Evolutionary conservation across 2,329 filamentous ascomycete genomes (phyloP), one percentile per base, ranked within the genome.

Genomic region (Phyllosticta capitalensis): DNA sequence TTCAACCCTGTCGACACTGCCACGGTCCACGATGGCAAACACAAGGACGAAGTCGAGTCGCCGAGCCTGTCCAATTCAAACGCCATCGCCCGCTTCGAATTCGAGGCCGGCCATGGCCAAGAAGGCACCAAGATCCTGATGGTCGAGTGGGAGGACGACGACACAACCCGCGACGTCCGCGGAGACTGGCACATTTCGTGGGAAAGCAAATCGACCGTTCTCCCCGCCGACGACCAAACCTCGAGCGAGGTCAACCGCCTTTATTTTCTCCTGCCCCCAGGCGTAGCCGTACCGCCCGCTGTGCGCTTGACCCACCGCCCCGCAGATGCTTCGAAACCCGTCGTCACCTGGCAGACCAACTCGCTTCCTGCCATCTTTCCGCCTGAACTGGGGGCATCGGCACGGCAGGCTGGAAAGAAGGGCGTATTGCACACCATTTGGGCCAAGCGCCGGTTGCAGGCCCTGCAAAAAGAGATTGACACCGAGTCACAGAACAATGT

Each of bases 81-180:
- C 60, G 86, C 86, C n/a, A 78, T 90, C 52, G 87, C 90, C 52
- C 86, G 91, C 61, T 96, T 95, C 74, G 91, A 96, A 71, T 95
- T 95, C 69, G 88, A 92, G 73, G 79, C 83, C 0, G 87, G 85
- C 38, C 83, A 82, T 70, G 87, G 84, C 55, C 89, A 90, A 67
- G 87, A 92, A 64, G 90, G 90, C 49, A 95, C 90, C 63, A 96
- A 95, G 77, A 86, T 96, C 63, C 77, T 96, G 66, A 94, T 96
- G 90, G 86, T 95, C 48, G 90, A 96, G 72, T 96, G 91, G 91
- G 85, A 89, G 69, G 83, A 86, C 56, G 81, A 82, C 64, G 76
- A 80, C 61, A 72, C 75, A 50, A 79, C 75, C 2, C 73, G 76
- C 56, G 73, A 74, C 10, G 64, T 78, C 17, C 69, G 67, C 0